Evolutionary conservation across 768 basidiomycete species (phyloP).

Genomic region (Leccinum aurantiacum): DNA sequence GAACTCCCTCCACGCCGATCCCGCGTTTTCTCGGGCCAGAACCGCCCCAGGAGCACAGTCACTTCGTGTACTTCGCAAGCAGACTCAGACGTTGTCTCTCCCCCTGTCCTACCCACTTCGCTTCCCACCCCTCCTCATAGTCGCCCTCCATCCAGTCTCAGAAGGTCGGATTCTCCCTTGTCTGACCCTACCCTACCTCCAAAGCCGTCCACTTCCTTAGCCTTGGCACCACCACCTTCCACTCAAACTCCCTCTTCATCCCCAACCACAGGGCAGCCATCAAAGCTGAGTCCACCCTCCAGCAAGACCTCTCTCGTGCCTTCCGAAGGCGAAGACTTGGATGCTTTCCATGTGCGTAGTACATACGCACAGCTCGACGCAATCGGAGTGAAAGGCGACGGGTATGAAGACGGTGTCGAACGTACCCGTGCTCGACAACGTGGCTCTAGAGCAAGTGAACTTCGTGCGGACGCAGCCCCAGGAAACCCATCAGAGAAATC

Average conservation of each 20-base stretch:
- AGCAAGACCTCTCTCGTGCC: slow-evolving; percentile 65
- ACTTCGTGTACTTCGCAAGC: slow-evolving; percentile 31
- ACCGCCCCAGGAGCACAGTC: slow-evolving; percentile 23
- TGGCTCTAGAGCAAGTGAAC: slow-evolving; percentile 54
- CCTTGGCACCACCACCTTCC: slow-evolving; percentile 31
- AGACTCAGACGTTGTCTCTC: slow-evolving; percentile 18
- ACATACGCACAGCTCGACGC: slow-evolving; percentile 90
- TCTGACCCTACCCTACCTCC: slow-evolving; percentile 21
- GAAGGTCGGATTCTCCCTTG: slow-evolving; percentile 26
- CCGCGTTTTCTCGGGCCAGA: slow-evolving; percentile 23
- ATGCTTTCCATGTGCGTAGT: slow-evolving; percentile 79
- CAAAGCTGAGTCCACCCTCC: slow-evolving; percentile 37
- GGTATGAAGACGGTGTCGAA: slow-evolving; percentile 92
- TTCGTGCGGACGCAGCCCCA: slow-evolving; percentile 54
- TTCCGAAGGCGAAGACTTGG: slow-evolving; percentile 77
- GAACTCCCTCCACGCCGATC: slow-evolving; percentile 28
- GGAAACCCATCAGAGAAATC: slow-evolving; percentile 60
- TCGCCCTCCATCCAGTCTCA: slow-evolving; percentile 27
- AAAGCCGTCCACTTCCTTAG: slow-evolving; percentile 19
- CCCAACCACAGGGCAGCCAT: slow-evolving; percentile 25
- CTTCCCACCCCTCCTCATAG: slow-evolving; percentile 31
- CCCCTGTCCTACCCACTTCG: slow-evolving; percentile 15
- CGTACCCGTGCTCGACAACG: slow-evolving; percentile 78
- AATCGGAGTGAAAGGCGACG: slow-evolving; percentile 92
- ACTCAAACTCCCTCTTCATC: slow-evolving; percentile 38